Percentiles rank a stretch among this genome's conserved stretches.
Conservation (phyloP, 2,329 filamentous ascomycete genomes). For the Colletotrichum sp. region DNA sequence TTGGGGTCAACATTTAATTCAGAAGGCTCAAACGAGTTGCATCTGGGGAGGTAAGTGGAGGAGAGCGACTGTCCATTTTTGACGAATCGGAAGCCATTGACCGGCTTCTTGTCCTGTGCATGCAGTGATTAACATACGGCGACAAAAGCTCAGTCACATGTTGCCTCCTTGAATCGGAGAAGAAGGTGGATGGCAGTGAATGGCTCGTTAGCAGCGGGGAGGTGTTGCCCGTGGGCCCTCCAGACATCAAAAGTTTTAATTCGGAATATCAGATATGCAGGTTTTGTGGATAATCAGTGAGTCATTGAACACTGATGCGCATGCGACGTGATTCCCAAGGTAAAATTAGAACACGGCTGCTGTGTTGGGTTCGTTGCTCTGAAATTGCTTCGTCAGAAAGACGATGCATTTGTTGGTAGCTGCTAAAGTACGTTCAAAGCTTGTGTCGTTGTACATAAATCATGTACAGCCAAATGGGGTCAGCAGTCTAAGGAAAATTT, state of each 20-base stretch:
- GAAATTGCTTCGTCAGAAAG: background rate
- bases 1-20: background rate
- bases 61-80: background rate
- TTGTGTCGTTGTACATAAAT: background rate
- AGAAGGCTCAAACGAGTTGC: background rate
- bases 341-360: background rate
- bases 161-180: background rate
- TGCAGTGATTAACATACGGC: background rate
- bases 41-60: background rate
- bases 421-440: background rate
- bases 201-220: background rate
- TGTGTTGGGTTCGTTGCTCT: background rate
- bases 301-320: background rate
- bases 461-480: background rate
- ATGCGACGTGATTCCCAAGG: background rate
- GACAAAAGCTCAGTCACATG: background rate
- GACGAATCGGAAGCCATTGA: background rate
- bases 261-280: background rate
- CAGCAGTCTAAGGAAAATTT: background rate
- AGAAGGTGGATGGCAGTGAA: background rate
- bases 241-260: background rate
- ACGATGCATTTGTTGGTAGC: background rate
- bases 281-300: background rate
- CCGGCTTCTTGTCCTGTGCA: background rate
- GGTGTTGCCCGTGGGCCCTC: background rate